Percentiles rank a stretch among this genome's conserved stretches.
Evolutionary conservation across 2,329 filamentous ascomycete genomes (phyloP).

Genomic region (Fusarium sp.): DNA sequence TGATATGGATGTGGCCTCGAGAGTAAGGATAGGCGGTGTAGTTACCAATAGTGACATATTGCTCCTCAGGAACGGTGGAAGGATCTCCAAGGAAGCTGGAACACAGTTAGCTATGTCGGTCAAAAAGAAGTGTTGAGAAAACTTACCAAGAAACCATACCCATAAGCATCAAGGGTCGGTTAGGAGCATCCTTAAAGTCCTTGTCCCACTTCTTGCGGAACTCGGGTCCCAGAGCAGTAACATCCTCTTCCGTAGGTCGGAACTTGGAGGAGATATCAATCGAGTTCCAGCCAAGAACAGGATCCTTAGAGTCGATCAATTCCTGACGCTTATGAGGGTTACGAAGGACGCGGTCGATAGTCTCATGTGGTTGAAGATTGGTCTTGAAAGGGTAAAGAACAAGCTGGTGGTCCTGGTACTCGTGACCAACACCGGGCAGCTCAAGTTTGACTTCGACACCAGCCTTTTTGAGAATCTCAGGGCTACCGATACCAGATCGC

Average conservation of each 20-base stretch:
- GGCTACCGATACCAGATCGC: slow-evolving; percentile 69
- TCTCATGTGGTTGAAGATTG: slow-evolving; percentile 47
- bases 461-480: slow-evolving; percentile 59
- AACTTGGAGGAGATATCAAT: slow-evolving; percentile 68
- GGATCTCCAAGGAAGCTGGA: slow-evolving; percentile 56
- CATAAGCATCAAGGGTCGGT: slow-evolving; percentile 62
- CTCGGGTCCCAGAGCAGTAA: slow-evolving; percentile 62
- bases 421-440: slow-evolving; percentile 63
- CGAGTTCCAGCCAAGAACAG: slow-evolving; percentile 67
- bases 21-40: slow-evolving; percentile 62
- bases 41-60: slow-evolving; percentile 64
- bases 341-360: slow-evolving; percentile 62
- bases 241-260: slow-evolving; percentile 64
- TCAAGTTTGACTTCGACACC: slow-evolving; percentile 59
- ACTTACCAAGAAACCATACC: slow-evolving; percentile 46
- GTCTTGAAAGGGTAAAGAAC: slow-evolving; percentile 62
- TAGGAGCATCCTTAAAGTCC: slow-evolving; percentile 58
- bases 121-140: too few relatives aligned
- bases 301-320: slow-evolving; percentile 59
- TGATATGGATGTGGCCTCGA: slow-evolving; percentile 71
- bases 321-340: slow-evolving; percentile 59
- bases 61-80: slow-evolving; percentile 49
- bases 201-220: slow-evolving; percentile 66
- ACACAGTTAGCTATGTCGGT: neutral
- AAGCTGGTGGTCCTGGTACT: slow-evolving; percentile 68